Base-by-base conservation (phyloP, 2,329 filamentous ascomycete species). In the Sarocladium strictum region DNA sequence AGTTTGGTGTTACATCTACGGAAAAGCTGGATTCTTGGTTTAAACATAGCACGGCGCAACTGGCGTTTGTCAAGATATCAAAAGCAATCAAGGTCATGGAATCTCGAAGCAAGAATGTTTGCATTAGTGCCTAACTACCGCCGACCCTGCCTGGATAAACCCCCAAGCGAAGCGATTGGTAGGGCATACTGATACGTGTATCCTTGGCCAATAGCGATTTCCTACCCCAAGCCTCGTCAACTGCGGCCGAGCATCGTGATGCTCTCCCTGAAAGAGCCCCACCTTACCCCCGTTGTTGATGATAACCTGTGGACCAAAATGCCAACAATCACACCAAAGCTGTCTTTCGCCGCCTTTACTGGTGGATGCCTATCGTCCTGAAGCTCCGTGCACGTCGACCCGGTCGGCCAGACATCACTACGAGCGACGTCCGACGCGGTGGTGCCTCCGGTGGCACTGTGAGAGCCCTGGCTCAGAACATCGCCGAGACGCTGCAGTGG, bases 341-440 rank as follows among this genome's bases (percentile, higher is more conserved):
- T 35, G 47, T 51, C 47, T 17, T 23, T 33, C 26, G 29, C 47
- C 47, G 47, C 47, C 47, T 51, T 51, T 49, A 12, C 23, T 51
- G 61, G 62, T 61, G 63, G 63, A 64, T 67, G 65, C 61, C 57
- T 57, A 58, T 62, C 60, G 58, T 58, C 60, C 58, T 62, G 50
- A 57, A 56, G 45, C 55, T 55, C 56, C 56, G 53, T 57, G 55
- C 55, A 53, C 43, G 54, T 40, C 55, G 64, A 65, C 50, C 50
- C 50, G 29, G n/a, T 7, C 14, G 23, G 35, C 50, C n/a, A 14
- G 35, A 29, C 6, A 10, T 53, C 21, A 21, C 17, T 40, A 3
- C 21, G 50, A 53, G 50, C 17, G 21, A 53, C n/a, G n/a, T 33
- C 27, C n/a, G 17, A 29, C 29, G 27, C 17, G 26, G n/a, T 33